Evolutionary conservation across 345 rosid species (phyloP), one percentile per base, ranked within the genome.

Genomic region (Populus deltoides): DNA sequence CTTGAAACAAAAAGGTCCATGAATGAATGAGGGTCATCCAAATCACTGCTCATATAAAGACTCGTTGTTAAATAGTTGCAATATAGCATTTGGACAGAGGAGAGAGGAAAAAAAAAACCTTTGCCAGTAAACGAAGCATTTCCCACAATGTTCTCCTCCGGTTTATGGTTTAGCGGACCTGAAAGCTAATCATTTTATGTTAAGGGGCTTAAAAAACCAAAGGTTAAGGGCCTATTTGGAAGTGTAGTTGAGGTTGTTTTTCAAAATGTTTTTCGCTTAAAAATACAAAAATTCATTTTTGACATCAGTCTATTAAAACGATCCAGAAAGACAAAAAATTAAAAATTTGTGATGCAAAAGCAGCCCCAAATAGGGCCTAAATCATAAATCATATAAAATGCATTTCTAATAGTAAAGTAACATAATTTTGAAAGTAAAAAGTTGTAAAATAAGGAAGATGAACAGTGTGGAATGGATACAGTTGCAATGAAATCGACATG

Each of bases 11-110:
- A 90, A 71, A 94, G 84, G 86, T 94, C 98, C 88, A 92, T 71
- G 82, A 94, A 94, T n/a, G 97, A 93, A 86, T 93, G 90, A 73
- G 97, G 98, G 86, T 94, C 91, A 75, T 93, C 90, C 57, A 92
- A 81, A 79, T 93, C 93, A 70, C 98, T 94, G 92, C 81, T 80
- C 70, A 83, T 65, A 57, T 0, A 39, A 22, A 63, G 49, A 31
- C 66, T 49, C 4, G 11, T 39, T 9, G 24, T 49, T 24, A 35
- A 20, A 68, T 35, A 41, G 8, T 35, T 13, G 20, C 3, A 38
- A 81, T 57, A 29, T 15, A 31, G 36, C 70, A 13, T 31, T 29
- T 72, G 1, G 55, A 47, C 20, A 33, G 66, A 27, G n/a, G 2
- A 9, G 79, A 73, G 51, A 13, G 5, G 2, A 0, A 45, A 3